Evolutionary conservation across 148 eudicot species (phyloP), one percentile per base, ranked within the genome.

Genomic region (Tetragonia tetragonoides): DNA sequence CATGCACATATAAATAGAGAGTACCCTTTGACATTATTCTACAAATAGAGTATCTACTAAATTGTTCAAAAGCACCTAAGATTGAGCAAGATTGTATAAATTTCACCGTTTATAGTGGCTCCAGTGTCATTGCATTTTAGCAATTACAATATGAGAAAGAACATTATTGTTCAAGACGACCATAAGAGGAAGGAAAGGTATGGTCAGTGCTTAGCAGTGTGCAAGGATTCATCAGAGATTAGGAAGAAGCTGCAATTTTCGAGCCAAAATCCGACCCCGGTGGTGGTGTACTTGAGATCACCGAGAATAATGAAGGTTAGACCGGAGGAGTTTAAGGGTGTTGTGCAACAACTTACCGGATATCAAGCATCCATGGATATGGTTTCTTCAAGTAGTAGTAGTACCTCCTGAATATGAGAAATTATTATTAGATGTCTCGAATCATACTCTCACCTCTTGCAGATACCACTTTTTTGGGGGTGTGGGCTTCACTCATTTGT

Each of bases 261-360:
- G 10, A 38, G 59, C 39, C 23, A 68, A 28, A n/a, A 47, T 11
- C 68, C 15, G 6, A 7, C 57, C 23, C 84, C 84, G 39, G 65
- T 77, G 44, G 64, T 81, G 11, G n/a, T 77, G 5, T 77, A 82
- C 69, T 38, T 77, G 42, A 44, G 37, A n/a, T 47, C 80, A 0
- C 84, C 84, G 37, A 21, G 67, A 39, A 24, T 81, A 47, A 81
- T 77, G 37, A 14, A 72, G 53, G 84, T 77, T 49, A 72, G 15
- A 21, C 80, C 77, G 1, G 77, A 81, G 72, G 84, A 81, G 10
- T 81, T 81, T 60, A 81, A 72, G 62, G 84, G 70, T 66, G 44
- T 81, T 7, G 84, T 81, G 41, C 84, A 81, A 49, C 80, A 66
- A 66, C 84, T 81, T 67, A 77, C 84, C 0, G 84, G 84, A 47